Percentiles rank a stretch among this genome's conserved stretches.
phyloP scores from a whole-genome alignment of 352 stramenopile species.

The Phytophthora rubi region DNA sequence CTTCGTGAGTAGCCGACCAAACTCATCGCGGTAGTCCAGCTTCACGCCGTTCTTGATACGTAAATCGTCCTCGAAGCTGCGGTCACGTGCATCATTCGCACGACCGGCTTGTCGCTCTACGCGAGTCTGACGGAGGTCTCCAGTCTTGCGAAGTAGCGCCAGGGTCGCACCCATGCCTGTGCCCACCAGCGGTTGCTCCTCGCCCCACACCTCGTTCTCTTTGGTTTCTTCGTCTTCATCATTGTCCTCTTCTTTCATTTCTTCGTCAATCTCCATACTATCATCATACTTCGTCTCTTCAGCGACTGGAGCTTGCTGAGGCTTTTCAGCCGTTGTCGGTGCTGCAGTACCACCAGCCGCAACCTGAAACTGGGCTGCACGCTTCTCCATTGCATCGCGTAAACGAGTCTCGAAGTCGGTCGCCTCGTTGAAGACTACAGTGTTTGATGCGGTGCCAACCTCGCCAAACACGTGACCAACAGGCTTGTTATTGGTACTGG shows the following conservation, averaged over 20 bases:
- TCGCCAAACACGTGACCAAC: slow-evolving; percentile 56
- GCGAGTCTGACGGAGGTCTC: slow-evolving; percentile 90
- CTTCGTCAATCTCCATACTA: slow-evolving; percentile 28
- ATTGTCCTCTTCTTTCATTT: slow-evolving; percentile 42
- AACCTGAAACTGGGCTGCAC: slow-evolving; percentile 58
- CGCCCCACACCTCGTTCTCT: slow-evolving; percentile 70
- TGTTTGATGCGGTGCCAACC: slow-evolving; percentile 37
- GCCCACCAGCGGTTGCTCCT: slow-evolving; percentile 86
- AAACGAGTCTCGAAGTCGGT: slow-evolving; percentile 85
- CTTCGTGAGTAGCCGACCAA: slow-evolving; percentile 95
- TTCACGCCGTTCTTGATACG: slow-evolving; percentile 86
- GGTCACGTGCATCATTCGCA: slow-evolving; percentile 95
- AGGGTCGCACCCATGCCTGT: slow-evolving; percentile 93
- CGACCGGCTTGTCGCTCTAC: slow-evolving; percentile 92
- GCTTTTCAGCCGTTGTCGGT: slow-evolving; percentile 2
- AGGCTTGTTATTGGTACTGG: slow-evolving; percentile 30
- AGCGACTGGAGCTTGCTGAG: slow-evolving; percentile 18
- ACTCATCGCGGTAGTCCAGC: slow-evolving; percentile 98
- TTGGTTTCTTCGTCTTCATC: slow-evolving; percentile 60
- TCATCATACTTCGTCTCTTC: slow-evolving; percentile 49
- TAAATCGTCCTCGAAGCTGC: slow-evolving; percentile 91
- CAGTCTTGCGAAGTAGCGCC: slow-evolving; percentile 92
- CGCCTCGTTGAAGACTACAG: slow-evolving; percentile 85
- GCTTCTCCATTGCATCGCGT: slow-evolving; percentile 79
- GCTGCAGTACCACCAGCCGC: slow-evolving; percentile 7